phyloP scores from a whole-genome alignment of 176 grass and related monocot genomes.

The Rhynchospora tenuis region DNA sequence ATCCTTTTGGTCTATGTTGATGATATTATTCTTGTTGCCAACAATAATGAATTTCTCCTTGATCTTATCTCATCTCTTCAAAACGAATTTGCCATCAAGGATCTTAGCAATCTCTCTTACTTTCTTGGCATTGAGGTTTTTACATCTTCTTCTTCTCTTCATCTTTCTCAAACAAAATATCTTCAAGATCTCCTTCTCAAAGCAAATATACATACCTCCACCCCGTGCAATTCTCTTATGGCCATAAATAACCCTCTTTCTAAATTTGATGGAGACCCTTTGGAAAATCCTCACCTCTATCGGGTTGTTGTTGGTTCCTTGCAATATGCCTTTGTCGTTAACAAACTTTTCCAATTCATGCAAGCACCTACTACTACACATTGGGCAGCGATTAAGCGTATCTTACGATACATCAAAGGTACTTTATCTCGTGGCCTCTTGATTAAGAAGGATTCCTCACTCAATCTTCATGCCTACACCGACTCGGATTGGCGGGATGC shows the following conservation, averaged over 20 bases:
- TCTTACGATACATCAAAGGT: neutral
- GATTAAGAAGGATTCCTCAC: neutral
- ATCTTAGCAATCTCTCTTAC: neutral
- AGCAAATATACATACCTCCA: neutral
- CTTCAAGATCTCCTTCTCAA: neutral
- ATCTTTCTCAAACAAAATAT: neutral
- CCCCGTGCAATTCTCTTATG: neutral
- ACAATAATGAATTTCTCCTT: neutral
- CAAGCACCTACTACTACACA: neutral
- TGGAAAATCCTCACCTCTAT: neutral
- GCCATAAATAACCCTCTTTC: neutral
- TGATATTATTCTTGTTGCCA: neutral
- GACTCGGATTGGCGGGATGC: constrained; percentile 6
- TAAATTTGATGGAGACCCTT: neutral
- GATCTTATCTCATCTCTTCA: neutral
- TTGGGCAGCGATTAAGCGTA: neutral
- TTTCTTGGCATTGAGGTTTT: neutral
- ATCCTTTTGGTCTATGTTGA: neutral
- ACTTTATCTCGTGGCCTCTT: neutral
- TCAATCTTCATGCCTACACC: neutral
- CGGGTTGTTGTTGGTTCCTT: neutral
- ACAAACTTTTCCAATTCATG: neutral
- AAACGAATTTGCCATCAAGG: neutral
- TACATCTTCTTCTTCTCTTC: neutral
- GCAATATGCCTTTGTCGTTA: neutral